Percentiles rank a stretch among this genome's conserved stretches.
These are phyloP conservation scores for Silene vulgaris DNA, from an alignment of 179 eudicot genomes.

Conservation along the genomic window DNA sequence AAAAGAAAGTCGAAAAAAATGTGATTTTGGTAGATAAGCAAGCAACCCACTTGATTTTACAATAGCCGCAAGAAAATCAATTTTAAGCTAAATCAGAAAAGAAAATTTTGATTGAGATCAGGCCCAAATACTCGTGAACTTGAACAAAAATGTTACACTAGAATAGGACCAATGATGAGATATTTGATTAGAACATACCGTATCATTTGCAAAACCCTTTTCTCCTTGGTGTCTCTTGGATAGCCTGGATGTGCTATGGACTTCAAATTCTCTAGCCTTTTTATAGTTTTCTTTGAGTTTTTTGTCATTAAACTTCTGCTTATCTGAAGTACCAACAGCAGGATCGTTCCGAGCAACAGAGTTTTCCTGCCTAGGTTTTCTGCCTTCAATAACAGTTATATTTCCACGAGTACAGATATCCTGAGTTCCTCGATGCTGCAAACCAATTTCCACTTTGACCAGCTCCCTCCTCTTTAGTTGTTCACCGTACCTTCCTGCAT, in stretches of 20 bases:
- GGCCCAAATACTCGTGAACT: neutral
- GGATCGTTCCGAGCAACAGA: conserved; percentile 49
- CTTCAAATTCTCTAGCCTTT: conserved; percentile 59
- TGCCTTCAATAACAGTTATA: conserved; percentile 53
- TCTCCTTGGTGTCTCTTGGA: conserved; percentile 62
- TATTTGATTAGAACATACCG: conserved; percentile 56
- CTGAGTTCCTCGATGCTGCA: conserved; percentile 55
- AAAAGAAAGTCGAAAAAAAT: conserved; percentile 3
- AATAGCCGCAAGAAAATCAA: conserved; percentile 4
- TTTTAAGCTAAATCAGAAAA: conserved; percentile 3
- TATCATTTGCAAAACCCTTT: conserved; percentile 46
- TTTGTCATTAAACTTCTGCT: conserved; percentile 46
- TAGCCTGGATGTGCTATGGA: conserved; percentile 37
- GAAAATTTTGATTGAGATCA: neutral
- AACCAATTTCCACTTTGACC: conserved; percentile 44
- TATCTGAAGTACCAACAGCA: conserved; percentile 48
- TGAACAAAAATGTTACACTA: conserved; percentile 10
- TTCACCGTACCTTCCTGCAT: conserved; percentile 52
- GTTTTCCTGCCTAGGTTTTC: conserved; percentile 68
- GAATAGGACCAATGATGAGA: conserved; percentile 19
- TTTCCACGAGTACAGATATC: conserved; percentile 48
- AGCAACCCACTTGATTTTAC: neutral
- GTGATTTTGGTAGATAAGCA: conserved; percentile 4
- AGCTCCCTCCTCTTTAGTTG: conserved; percentile 61
- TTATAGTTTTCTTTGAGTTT: conserved; percentile 51